Evolutionary conservation across 345 rosid genomes (phyloP), one percentile per base, ranked within the genome.

Genomic region (Capsella bursapastoris): DNA sequence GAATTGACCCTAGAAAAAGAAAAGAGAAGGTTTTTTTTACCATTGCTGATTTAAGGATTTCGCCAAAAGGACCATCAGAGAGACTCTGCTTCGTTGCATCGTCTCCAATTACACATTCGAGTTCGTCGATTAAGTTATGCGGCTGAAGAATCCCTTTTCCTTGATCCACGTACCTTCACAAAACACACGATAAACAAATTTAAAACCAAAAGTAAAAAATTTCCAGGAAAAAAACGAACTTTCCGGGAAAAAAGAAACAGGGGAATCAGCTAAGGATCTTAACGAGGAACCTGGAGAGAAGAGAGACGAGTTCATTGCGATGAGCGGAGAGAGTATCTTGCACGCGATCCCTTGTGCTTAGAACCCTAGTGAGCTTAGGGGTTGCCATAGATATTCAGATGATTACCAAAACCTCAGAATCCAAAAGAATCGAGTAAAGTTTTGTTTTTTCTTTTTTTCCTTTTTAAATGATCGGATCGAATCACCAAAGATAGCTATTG

Each of bases 91-190:
- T 80, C 2, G 83, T 74, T 73, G 83, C 82, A 16, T 86, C 97
- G 27, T 86, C 91, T 79, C 82, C 70, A 37, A 85, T 62, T 32
- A 90, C 45, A 41, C 80, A 86, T 29, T 92, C 91, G 16, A 92
- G 85, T 66, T 92, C 96, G 71, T 95, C 99, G 34, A 95, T 75
- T 87, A 95, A 78, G 66, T 83, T 86, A 82, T 95, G 98, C 9
- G 99, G 98, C 34, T 88, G 91, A 81, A 95, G 65, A 38, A 95
- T 89, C 59, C 94, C 94, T 79, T 92, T 95, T 5, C 99, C 99
- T 76, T 92, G 97, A 37, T 82, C 91, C 76, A 92, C 96, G 53
- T 92, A 95, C 87, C 99, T 95, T 81, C 58, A 77, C 47, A 34
- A 14, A 45, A 78, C 16, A 64, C 44, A 55, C 56, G n/a, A 37